Evolutionary conservation across 73 alveolate species (phyloP), one percentile per base, ranked within the genome.

Genomic region (Paramecium octaurelia): DNA sequence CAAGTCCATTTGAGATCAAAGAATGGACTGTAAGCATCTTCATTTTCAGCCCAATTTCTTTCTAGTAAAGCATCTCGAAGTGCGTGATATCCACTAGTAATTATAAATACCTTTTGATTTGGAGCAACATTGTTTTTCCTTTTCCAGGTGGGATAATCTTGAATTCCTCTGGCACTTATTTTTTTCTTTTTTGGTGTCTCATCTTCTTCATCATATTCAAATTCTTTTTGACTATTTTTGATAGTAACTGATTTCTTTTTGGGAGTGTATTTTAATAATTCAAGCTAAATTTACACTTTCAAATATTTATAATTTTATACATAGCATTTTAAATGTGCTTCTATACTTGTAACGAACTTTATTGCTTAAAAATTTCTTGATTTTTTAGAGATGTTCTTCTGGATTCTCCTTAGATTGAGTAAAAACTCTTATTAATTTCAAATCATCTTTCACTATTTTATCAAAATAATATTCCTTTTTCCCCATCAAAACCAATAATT

Each of bases 11-110:
- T 92, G 11, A 96, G 88, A 86, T 97, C 98, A 85, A 86, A 96
- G 31, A 96, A 92, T 85, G 96, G 94, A 88, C 96, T 95, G 18
- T 88, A 77, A 14, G 92, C 93, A 95, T 97, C 97, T 48, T 95
- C 95, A 60, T 95, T 96, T 96, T 95, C 97, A 38, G 40, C 92
- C 96, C 97, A 97, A 5, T 98, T 98, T 35, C 99, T 93, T 92
- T 97, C 96, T 34, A 85, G 23, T 7, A 97, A 90, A 8, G 98
- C 97, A 34, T 89, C 90, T 48, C 96, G 92, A 1, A 97, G 83
- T 70, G 93, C 97, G 31, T 96, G 96, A 71, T 95, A 97, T 38
- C 97, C 96, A 18, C 99, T 98, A 18, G 92, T 91, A n/a, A 97
- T 93, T 16, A 97, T 93, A 94, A 97, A 97, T 21, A 96, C 93